phyloP scores from a whole-genome alignment of 2,329 filamentous ascomycete genomes.

The Neonectria sp. region DNA sequence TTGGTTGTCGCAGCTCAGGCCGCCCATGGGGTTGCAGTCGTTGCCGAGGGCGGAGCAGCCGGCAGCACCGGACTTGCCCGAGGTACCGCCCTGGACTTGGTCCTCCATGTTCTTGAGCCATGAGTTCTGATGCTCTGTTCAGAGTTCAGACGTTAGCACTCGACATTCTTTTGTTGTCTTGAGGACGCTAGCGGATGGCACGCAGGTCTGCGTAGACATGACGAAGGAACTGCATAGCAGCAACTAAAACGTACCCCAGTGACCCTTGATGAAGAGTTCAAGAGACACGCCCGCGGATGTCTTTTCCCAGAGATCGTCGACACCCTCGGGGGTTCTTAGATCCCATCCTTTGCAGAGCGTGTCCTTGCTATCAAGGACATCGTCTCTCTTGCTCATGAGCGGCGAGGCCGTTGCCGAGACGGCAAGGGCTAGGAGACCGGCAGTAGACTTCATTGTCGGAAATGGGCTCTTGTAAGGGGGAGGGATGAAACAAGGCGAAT shows the following conservation, averaged over 20 bases:
- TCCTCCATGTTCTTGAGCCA: constrained; percentile 31
- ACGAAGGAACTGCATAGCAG: neutral
- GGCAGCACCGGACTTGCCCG: constrained; percentile 22
- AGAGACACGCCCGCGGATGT: constrained; percentile 6
- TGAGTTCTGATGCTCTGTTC: constrained; percentile 12
- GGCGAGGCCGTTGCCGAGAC: neutral
- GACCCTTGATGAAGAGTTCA: constrained; percentile 16
- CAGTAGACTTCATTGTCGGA: neutral
- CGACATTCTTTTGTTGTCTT: neutral
- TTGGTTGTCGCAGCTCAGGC: constrained; percentile 10
- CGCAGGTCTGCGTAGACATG: neutral
- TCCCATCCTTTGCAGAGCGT: constrained; percentile 1
- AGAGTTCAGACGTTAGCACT: neutral
- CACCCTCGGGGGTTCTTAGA: constrained; percentile 7
- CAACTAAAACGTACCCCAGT: neutral
- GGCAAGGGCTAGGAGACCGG: neutral
- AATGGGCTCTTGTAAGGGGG: neutral
- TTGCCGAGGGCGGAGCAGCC: constrained; percentile 12
- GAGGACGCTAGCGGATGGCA: too few relatives aligned
- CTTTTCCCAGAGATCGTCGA: constrained; percentile 9
- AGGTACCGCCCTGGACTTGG: constrained; percentile 21
- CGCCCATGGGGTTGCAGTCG: constrained; percentile 3
- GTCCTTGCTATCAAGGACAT: neutral
- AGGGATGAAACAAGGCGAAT: neutral
- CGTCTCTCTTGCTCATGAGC: neutral